Base-by-base conservation (phyloP, 495 filamentous ascomycete genomes). In the Pyronema domesticum region DNA sequence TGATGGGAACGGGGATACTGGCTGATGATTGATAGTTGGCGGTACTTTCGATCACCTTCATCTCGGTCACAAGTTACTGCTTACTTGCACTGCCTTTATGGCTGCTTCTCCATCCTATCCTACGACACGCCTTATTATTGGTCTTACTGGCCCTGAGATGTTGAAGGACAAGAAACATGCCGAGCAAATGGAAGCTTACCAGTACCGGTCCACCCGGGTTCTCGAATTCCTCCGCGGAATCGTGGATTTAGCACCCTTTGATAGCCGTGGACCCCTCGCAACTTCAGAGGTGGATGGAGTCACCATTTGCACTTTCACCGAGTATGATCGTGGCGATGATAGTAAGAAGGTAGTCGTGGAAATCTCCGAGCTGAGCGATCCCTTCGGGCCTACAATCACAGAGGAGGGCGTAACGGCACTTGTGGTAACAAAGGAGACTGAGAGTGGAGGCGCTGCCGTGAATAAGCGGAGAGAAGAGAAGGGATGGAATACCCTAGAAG, bases 11-110 rank as follows among this genome's bases (percentile, higher is more conserved):
- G 17, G 15, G 45, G 7, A 14, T 23, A 30, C 23, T 30, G 23
- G 45, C 45, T 23, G 17, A 14, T 47, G 45, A 19, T 10, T n/a
- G 30, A 36, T 19, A 50, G 80, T 96, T 35, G 91, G 89, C 42
- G 91, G 91, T 15, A 96, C 91, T 3, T 98, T 96, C 66, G 91
- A 98, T 68, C 86, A 96, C 68, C 77, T 98, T 37, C 91, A 96
- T 65, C 77, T 85, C 30, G 91, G 91, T n/a, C 91, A 98, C 71
- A 95, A 95, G 64, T 74, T 95, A 18, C 77, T 98, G 6, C 72
- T 98, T 37, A 89, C 89, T 7, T 89, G 89, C 60, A 83, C 80
- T 7, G 81, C 83, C 4, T 72, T 95, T 48, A 72, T 85, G 8
- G 68, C 89, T 14, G 74, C 77, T 3, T 30, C 23, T 30, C 69